Evolutionary conservation across 2,329 filamentous ascomycete species (phyloP).

Genomic region (Calonectria henricotiae): DNA sequence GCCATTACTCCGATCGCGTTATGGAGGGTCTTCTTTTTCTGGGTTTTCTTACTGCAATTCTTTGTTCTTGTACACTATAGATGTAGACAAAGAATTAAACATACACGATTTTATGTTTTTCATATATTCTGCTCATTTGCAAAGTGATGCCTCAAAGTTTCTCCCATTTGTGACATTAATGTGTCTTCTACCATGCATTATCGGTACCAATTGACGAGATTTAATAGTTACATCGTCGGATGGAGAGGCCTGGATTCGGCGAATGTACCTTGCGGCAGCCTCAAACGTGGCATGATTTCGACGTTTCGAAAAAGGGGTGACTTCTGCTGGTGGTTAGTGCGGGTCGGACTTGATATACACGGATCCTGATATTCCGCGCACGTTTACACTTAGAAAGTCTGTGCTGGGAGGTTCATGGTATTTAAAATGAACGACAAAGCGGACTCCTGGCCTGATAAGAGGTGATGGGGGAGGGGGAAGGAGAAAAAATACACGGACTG

Average conservation of each 20-base stretch:
- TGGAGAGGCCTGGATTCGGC: neutral
- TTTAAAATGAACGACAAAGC: neutral
- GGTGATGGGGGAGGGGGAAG: neutral
- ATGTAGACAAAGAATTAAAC: neutral
- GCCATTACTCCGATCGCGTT: neutral
- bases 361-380: conserved; percentile 13
- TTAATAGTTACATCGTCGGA: neutral
- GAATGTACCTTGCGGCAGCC: neutral
- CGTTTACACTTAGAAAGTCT: neutral
- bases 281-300: neutral
- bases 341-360: neutral
- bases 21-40: neutral
- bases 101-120: neutral
- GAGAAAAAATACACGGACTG: neutral
- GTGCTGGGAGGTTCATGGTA: neutral
- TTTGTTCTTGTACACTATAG: neutral
- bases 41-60: neutral
- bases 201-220: neutral
- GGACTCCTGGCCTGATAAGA: neutral
- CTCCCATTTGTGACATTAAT: neutral
- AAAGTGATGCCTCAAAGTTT: neutral
- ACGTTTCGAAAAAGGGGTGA: neutral
- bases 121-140: neutral
- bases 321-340: neutral
- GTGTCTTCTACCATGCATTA: neutral